Evolutionary conservation across 1,139 yeast species (phyloP), one percentile per base, ranked within the genome.

Genomic region (Tardiomyces digboiensis): DNA sequence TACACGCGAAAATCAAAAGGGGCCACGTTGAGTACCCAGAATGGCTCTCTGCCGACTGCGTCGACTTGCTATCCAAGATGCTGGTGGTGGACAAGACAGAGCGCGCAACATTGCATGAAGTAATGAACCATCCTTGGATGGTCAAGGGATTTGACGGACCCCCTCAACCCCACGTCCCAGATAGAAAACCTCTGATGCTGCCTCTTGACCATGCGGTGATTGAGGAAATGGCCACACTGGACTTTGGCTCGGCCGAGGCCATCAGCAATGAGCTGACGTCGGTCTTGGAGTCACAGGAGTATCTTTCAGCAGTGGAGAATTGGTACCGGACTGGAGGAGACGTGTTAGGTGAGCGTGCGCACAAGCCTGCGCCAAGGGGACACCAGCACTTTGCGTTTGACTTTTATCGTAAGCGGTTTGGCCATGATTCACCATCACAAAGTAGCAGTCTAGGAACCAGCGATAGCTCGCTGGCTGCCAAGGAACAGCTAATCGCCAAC

Each of bases 121-220:
- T 91, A 7, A 74, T 84, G 53, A 72, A 76, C 48, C 98, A 91
- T 56, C 97, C 96, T 2, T 91, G 99, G 99, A 83, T 93, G 87
- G 75, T 74, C 48, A 81, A 82, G 60, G 97, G 97, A 16, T 88
- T 78, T 59, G 96, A 88, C 48, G 76, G 75, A 40, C 75, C 82
- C 0, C 81, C 86, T 2, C 75, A 80, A 6, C 79, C 80, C 41
- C 82, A 80, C 59, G 65, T 91, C 36, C 96, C 97, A 0, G 74
- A 72, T 44, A 72, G 98, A 55, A 64, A 68, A 3, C 98, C 98
- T 3, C 66, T 93, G 44, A 67, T 75, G 1, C 62, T 81, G 21
- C 94, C 96, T 0, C 68, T 93, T 42, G 88, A 88, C 59, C 73
- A 74, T 0, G 74, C 70, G 1, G 83, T 89, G 19, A 68, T 91